phyloP scores from a whole-genome alignment of 2,329 filamentous ascomycete species.

The Colletotrichum sp. region DNA sequence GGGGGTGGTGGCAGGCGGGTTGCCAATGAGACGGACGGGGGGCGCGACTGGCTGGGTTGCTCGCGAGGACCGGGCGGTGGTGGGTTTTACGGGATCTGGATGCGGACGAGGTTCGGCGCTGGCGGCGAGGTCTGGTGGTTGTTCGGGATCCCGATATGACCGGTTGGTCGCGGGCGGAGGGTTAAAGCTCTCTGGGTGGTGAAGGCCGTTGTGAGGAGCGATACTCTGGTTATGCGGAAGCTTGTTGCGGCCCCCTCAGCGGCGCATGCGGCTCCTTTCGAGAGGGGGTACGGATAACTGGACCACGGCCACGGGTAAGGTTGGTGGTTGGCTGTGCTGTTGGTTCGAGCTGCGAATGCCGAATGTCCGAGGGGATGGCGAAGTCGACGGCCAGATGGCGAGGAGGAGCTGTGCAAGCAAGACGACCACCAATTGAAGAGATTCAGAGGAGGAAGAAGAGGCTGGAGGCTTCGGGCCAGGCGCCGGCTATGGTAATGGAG shows the following conservation, averaged over 20 bases:
- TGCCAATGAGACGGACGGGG: background rate
- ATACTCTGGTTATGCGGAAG: background rate
- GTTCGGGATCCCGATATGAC: slow-evolving; percentile 1
- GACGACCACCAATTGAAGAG: background rate
- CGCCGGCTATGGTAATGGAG: background rate
- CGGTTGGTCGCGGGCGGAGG: background rate
- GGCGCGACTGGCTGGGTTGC: background rate
- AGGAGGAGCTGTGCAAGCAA: background rate
- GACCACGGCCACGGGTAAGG: background rate
- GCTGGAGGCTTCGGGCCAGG: background rate
- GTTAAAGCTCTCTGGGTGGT: background rate
- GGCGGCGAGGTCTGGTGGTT: background rate
- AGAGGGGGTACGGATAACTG: background rate
- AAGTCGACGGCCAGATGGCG: background rate
- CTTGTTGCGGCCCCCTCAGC: background rate
- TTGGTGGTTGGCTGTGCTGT: background rate
- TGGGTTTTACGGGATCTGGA: background rate
- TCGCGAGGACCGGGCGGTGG: background rate
- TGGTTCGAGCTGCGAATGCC: background rate
- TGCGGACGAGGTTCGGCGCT: slow-evolving; percentile 10
- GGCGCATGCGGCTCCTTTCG: background rate
- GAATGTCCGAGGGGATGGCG: background rate
- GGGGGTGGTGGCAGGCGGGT: background rate
- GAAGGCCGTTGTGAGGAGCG: background rate
- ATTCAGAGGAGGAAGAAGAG: background rate